Percentiles rank a stretch among this genome's conserved stretches.
These are phyloP conservation scores for Lojkania enalia DNA, from an alignment of 2,329 filamentous ascomycete species.

Conservation along the genomic window DNA sequence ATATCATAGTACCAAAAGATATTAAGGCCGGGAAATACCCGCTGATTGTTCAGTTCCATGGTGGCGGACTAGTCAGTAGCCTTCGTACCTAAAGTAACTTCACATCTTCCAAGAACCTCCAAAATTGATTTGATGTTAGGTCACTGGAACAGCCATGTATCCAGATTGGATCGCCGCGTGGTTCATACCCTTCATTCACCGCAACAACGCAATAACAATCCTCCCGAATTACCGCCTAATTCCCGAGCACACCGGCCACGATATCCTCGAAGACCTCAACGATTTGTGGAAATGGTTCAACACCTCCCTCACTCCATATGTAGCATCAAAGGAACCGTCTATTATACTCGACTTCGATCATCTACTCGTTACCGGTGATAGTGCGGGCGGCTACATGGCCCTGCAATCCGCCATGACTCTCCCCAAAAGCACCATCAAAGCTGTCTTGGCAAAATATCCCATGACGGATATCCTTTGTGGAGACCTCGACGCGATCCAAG, in stretches of 20 bases:
- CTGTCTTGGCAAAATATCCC: slow-evolving; percentile 32
- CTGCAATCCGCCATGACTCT: slow-evolving; percentile 33
- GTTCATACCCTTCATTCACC: slow-evolving; percentile 45
- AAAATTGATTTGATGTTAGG: slow-evolving; percentile 11
- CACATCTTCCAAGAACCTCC: background rate
- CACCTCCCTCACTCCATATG: slow-evolving; percentile 13
- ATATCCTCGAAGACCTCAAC: slow-evolving; percentile 53
- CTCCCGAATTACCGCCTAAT: slow-evolving; percentile 56
- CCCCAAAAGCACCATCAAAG: slow-evolving; percentile 25
- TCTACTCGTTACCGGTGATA: slow-evolving; percentile 41
- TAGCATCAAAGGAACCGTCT: slow-evolving; percentile 15
- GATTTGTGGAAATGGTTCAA: slow-evolving; percentile 56
- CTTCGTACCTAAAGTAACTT: background rate
- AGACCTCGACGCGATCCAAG: slow-evolving; percentile 3
- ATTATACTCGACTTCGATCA: slow-evolving; percentile 29
- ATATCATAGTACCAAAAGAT: slow-evolving; percentile 46
- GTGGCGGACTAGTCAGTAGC: slow-evolving; percentile 47
- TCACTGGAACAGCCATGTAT: slow-evolving; percentile 32
- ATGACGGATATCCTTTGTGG: slow-evolving; percentile 27
- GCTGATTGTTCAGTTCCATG: slow-evolving; percentile 50
- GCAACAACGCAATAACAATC: slow-evolving; percentile 51
- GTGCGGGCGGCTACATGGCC: slow-evolving; percentile 46
- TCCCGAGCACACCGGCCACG: slow-evolving; percentile 52
- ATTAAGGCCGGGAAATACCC: slow-evolving; percentile 43
- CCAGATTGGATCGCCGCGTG: slow-evolving; percentile 35